phyloP scores from a whole-genome alignment of 768 basidiomycete species.

The Amyloporia xantha region DNA sequence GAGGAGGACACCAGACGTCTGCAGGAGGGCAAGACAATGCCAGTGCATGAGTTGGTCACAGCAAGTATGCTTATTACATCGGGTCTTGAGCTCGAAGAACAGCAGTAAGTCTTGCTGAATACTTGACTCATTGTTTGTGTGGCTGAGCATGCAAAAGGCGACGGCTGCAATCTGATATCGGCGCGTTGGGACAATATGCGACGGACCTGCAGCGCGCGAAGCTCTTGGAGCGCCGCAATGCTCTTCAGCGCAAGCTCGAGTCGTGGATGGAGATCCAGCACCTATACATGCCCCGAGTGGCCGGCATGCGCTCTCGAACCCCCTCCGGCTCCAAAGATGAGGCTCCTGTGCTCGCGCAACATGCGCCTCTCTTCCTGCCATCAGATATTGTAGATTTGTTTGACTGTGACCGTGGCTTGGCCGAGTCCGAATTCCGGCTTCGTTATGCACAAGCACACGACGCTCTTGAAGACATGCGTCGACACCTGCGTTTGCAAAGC shows the following conservation, averaged over 20 bases:
- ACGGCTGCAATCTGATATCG: background rate
- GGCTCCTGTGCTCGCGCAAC: background rate
- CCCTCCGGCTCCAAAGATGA: background rate
- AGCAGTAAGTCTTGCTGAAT: background rate
- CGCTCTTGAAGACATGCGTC: constrained; percentile 4
- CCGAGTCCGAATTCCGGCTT: constrained; percentile 1
- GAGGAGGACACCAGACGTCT: background rate
- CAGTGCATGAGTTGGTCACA: background rate
- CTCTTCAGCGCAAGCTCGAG: background rate
- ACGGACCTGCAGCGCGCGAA: background rate
- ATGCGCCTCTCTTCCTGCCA: constrained; percentile 6
- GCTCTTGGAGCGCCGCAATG: background rate
- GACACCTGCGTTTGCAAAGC: background rate
- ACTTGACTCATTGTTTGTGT: background rate
- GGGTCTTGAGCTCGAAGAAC: background rate
- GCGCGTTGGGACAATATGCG: background rate
- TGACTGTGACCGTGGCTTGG: background rate
- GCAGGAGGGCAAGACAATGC: background rate
- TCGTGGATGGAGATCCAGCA: constrained; percentile 1
- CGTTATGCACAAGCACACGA: constrained; percentile 4
- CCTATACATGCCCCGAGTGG: background rate
- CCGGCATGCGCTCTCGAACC: background rate
- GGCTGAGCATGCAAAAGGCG: background rate
- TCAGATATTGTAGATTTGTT: background rate
- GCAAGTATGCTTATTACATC: background rate